Conservation (phyloP, 345 rosid species). For the Noccaea caerulescens region DNA sequence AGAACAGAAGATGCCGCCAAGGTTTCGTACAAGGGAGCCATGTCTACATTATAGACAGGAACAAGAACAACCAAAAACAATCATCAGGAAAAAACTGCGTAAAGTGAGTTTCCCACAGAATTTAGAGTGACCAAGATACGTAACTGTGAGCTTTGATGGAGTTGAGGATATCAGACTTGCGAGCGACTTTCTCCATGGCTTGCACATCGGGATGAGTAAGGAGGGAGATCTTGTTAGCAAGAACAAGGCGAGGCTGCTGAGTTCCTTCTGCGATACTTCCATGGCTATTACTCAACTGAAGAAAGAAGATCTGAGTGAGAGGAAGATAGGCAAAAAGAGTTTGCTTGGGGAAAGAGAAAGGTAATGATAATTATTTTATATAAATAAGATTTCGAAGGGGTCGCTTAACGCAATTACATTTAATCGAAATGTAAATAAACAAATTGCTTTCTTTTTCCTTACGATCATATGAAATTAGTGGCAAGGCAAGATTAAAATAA, state of each 20-base stretch:
- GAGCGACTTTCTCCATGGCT: constrained; percentile 91
- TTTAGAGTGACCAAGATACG: constrained; percentile 15
- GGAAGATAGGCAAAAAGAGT: background rate
- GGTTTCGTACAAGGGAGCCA: constrained; percentile 86
- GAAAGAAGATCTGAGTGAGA: constrained; percentile 30
- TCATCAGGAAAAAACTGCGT: constrained; percentile 16
- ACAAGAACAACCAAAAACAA: constrained; percentile 25
- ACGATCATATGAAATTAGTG: no score
- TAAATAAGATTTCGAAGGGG: no score
- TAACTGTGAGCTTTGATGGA: constrained; percentile 73
- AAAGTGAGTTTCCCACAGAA: background rate
- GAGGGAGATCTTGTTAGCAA: constrained; percentile 81
- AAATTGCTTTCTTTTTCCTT: no score
- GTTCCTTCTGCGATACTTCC: constrained; percentile 84
- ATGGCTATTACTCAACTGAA: constrained; percentile 46
- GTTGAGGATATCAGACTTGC: constrained; percentile 79
- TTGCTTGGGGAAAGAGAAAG: constrained; percentile 51
- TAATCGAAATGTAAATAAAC: no score
- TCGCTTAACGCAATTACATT: no score
- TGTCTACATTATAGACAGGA: constrained; percentile 59
- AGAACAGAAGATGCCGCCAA: constrained; percentile 67
- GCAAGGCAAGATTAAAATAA: no score
- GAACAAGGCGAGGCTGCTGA: constrained; percentile 85
- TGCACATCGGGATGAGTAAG: constrained; percentile 74
- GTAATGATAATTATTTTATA: no score